A percentile compares a stretch with the other conserved stretches of the same genome.
Conservation (phyloP, 805 yeast species). For the Candida methanosorbosa region DNA sequence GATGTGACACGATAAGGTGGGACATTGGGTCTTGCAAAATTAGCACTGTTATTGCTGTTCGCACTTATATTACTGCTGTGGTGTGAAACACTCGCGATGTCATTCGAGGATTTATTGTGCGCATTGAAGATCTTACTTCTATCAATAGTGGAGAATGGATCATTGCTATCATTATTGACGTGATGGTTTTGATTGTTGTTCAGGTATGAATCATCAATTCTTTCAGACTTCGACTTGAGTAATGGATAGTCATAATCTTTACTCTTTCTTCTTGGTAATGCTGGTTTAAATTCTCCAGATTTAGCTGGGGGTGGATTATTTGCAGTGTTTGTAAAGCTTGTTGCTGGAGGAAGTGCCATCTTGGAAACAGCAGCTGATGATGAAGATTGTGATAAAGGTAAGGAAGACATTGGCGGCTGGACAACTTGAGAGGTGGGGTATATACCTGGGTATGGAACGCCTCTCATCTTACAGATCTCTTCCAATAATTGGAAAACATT, state of each 20-base stretch:
- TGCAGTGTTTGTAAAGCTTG: neutral
- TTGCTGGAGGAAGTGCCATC: neutral
- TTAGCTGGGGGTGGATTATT: too few species aligned
- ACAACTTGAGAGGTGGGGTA: slow-evolving; percentile 13
- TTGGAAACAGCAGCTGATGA: neutral
- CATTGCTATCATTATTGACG: slow-evolving; percentile 8
- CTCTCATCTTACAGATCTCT: slow-evolving; percentile 57
- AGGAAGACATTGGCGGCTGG: neutral
- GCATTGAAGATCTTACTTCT: slow-evolving; percentile 24
- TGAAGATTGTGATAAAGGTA: neutral
- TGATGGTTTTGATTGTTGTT: neutral
- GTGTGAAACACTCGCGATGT: neutral
- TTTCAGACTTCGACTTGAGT: slow-evolving; percentile 12
- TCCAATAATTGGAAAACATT: slow-evolving; percentile 63
- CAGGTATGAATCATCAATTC: neutral
- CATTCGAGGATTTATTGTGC: slow-evolving; percentile 8
- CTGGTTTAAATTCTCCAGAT: slow-evolving; percentile 5
- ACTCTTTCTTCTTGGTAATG: slow-evolving; percentile 3
- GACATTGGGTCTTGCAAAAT: neutral
- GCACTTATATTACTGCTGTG: neutral
- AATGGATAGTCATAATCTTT: slow-evolving; percentile 4
- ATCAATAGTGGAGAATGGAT: slow-evolving; percentile 36
- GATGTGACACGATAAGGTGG: neutral
- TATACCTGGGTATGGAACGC: slow-evolving; percentile 29
- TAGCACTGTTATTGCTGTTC: neutral